These are phyloP conservation scores for Fagus sylvatica DNA, from an alignment of 306 rosid species.

Conservation along the genomic window DNA sequence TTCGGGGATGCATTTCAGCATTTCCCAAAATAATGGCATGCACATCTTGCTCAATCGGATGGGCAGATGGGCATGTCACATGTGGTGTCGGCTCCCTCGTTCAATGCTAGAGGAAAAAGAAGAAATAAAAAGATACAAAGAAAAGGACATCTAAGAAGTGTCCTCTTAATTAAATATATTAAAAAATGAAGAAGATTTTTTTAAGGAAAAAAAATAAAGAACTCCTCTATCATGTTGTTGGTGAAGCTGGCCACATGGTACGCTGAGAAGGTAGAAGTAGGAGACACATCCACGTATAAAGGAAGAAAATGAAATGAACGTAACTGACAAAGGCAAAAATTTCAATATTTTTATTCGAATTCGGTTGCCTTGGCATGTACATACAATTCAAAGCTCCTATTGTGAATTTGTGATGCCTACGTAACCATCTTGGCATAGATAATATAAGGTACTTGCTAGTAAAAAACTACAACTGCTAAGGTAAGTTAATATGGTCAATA, in stretches of 20 bases:
- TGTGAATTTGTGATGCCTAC: too few species aligned
- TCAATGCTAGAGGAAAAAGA: neutral
- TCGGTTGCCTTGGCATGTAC: neutral
- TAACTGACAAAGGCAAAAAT: neutral
- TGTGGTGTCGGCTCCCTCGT: constrained; percentile 4
- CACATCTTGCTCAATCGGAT: neutral
- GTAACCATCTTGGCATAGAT: too few species aligned
- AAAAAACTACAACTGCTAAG: too few species aligned
- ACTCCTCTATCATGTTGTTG: neutral
- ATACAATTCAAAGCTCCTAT: neutral
- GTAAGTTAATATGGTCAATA: too few species aligned
- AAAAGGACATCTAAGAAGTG: neutral
- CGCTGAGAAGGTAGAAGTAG: neutral
- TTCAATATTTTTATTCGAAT: neutral
- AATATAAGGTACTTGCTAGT: too few species aligned
- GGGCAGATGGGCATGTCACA: too few species aligned
- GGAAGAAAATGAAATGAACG: neutral
- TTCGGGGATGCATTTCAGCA: neutral
- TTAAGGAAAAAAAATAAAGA: neutral
- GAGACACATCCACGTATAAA: too few species aligned
- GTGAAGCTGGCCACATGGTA: neutral
- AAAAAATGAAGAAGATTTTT: neutral
- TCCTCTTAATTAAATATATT: neutral
- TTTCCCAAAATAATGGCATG: neutral
- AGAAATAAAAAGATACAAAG: neutral